Evolutionary conservation across 805 yeast species (phyloP), one percentile per base, ranked within the genome.

Genomic region (Vanderwaltozyma verrucispora): DNA sequence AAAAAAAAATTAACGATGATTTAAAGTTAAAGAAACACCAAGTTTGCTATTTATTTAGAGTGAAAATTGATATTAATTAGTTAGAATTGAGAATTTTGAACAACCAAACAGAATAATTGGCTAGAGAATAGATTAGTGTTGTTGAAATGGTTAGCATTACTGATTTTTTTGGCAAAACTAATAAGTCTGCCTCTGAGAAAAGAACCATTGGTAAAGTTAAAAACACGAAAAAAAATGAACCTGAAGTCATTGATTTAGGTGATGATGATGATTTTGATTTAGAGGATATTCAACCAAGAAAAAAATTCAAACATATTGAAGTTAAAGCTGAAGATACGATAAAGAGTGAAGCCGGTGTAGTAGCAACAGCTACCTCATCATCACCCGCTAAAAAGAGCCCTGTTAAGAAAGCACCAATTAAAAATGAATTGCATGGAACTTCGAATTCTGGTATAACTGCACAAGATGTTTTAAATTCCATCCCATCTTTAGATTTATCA

Each of bases 401-500:
- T 24, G 27, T 24, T 12, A 30, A 30, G 24, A 19, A 30, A 9
- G 17, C 10, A 17, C 18, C 33, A 20, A 15, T 21, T 8, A 12
- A 10, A 10, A 17, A 24, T 14, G 21, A 9, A 12, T 12, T 5
- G 4, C 17, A 17, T 8, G 10, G 28, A 16, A 21, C 7, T 25
- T n/a, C 13, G 4, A 36, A 36, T 20, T 4, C 23, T 20, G 29
- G 28, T 14, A 23, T 28, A 3, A 47, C 54, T 11, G 54, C 56
- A 12, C 49, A 48, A 13, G 59, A 55, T 18, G 46, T 58, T 6
- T 62, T 87, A 21, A 66, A 71, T 6, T 63, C 67, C 7, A 81
- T 88, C 31, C 82, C 88, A 2, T 87, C 86, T 49, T 88, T 92
- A 0, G 80, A 70, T 33, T 68, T 84, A 9, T 71, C 74, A 7